Conservation (phyloP, 2,329 filamentous ascomycete genomes). For the Neospermospora avenae region DNA sequence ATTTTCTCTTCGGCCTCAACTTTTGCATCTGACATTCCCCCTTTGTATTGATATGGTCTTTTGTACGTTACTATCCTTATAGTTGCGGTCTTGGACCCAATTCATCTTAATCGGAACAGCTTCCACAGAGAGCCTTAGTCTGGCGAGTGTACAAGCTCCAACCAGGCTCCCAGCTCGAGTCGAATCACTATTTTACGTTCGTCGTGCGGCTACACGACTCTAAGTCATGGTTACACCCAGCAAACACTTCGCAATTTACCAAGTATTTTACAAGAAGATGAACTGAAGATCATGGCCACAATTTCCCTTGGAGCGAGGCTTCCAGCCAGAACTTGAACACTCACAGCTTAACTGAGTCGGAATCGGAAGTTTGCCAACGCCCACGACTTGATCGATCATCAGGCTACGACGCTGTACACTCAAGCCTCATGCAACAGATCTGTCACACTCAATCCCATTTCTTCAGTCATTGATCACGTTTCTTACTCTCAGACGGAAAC, state of each 20-base stretch:
- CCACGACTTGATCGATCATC: neutral
- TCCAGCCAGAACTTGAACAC: constrained; percentile 2
- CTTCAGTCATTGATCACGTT: neutral
- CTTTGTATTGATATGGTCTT: neutral
- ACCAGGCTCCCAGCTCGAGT: neutral
- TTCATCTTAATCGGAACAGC: too few relatives aligned
- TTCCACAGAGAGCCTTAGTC: too few relatives aligned
- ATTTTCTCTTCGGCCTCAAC: constrained; percentile 1
- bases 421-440: neutral
- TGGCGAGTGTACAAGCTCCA: neutral
- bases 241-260: neutral
- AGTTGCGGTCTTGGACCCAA: neutral
- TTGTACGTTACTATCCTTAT: neutral
- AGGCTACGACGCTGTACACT: neutral
- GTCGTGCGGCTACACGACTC: constrained; percentile 1
- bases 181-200: neutral
- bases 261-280: neutral
- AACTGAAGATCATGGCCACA: constrained; percentile 14
- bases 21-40: neutral
- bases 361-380: neutral
- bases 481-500: neutral
- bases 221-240: constrained; percentile 7
- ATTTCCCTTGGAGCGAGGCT: constrained; percentile 10
- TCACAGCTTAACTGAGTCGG: neutral
- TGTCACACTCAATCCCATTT: neutral